phyloP scores from a whole-genome alignment of 805 yeast species.

The Saccharomycopsis fermentans region DNA sequence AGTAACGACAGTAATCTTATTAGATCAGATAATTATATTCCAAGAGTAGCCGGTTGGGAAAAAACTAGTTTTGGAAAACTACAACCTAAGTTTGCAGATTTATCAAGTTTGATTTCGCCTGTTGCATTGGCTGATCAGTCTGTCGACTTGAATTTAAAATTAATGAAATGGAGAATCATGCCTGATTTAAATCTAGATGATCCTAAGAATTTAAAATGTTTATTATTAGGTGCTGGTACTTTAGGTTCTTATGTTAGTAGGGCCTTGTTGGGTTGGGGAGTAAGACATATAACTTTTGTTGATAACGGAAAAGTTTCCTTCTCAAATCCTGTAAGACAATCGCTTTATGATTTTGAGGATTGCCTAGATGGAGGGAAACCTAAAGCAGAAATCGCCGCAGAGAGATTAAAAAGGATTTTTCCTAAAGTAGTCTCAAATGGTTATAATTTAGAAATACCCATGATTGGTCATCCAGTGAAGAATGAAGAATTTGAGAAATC shows the following conservation, averaged over 20 bases:
- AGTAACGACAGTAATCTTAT: constrained; percentile 3
- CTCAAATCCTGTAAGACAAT: constrained; percentile 94
- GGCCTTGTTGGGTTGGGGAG: constrained; percentile 91
- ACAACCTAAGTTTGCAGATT: constrained; percentile 74
- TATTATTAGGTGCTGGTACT: constrained; percentile 93
- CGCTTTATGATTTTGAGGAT: constrained; percentile 74
- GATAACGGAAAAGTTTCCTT: constrained; percentile 85
- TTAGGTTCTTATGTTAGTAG: constrained; percentile 87
- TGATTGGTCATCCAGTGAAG: constrained; percentile 86
- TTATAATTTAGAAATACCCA: constrained; percentile 65
- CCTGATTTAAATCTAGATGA: constrained; percentile 68
- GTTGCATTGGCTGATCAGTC: constrained; percentile 79
- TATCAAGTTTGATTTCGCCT: constrained; percentile 77
- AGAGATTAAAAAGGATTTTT: constrained; percentile 56
- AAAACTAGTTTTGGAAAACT: constrained; percentile 61
- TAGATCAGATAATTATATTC: constrained; percentile 17
- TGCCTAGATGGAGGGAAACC: constrained; percentile 60
- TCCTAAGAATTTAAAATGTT: constrained; percentile 49
- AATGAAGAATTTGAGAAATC: constrained; percentile 39
- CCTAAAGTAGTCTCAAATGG: constrained; percentile 71
- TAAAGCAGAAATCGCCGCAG: constrained; percentile 78
- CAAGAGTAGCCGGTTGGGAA: constrained; percentile 82
- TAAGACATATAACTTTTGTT: constrained; percentile 71
- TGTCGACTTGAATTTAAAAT: constrained; percentile 76
- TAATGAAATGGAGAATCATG: constrained; percentile 95